These are phyloP conservation scores for Triticum timopheevii DNA, from an alignment of 176 grass and related monocot species.

Conservation along the genomic window DNA sequence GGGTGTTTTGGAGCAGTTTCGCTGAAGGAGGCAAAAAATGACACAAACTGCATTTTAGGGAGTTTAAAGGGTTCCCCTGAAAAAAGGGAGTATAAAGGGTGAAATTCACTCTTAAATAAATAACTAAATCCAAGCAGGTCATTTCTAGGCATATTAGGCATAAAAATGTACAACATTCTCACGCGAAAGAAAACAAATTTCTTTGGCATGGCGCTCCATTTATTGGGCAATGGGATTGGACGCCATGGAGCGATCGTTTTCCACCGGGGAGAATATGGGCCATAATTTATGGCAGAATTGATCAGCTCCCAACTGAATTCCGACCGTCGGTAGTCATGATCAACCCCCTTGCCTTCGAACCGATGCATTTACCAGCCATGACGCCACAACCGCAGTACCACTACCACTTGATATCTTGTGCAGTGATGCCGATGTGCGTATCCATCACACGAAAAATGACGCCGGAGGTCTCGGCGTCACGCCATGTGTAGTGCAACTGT, in stretches of 20 bases:
- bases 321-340: conserved; percentile 15
- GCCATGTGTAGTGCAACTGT: background rate
- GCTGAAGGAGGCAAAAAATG: too few species aligned
- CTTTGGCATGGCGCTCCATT: background rate
- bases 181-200: background rate
- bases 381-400: conserved; percentile 6
- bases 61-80: too few species aligned
- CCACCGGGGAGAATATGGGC: conserved; percentile 27
- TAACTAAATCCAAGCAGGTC: background rate
- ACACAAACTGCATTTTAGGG: too few species aligned
- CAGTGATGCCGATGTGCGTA: conserved; percentile 17
- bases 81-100: too few species aligned
- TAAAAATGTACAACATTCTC: background rate
- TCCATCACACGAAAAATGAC: background rate
- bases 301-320: conserved; percentile 46
- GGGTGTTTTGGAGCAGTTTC: too few species aligned
- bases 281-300: conserved; percentile 19
- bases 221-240: background rate
- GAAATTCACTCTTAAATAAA: too few species aligned
- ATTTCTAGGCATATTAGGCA: background rate
- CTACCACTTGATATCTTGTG: background rate
- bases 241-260: background rate
- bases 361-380: conserved; percentile 32
- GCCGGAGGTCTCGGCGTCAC: background rate
- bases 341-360: background rate